phyloP scores from a whole-genome alignment of 352 stramenopile species.

The Plasmopara viticola region DNA sequence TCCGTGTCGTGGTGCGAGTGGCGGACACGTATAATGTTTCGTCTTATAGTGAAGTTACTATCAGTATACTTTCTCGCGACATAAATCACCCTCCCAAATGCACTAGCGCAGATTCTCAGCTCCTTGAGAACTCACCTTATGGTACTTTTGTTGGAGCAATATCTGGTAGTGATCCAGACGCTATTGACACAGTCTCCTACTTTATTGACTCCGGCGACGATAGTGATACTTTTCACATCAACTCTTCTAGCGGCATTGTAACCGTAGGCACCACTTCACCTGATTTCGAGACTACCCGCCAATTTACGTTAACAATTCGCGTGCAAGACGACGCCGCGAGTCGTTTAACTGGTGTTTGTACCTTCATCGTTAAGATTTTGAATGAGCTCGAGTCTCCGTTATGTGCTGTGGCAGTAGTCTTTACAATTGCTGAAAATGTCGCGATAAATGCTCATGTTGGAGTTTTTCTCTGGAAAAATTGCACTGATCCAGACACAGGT shows the following conservation, averaged over 20 bases:
- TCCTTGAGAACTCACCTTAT: slow-evolving; percentile 41
- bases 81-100: slow-evolving; percentile 47
- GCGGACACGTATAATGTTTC: slow-evolving; percentile 32
- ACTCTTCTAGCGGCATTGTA: slow-evolving; percentile 34
- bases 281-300: slow-evolving; percentile 36
- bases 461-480: slow-evolving; percentile 32
- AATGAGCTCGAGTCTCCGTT: slow-evolving; percentile 31
- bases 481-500: slow-evolving; percentile 38
- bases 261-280: slow-evolving; percentile 33
- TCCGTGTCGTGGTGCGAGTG: slow-evolving; percentile 17
- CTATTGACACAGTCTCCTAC: slow-evolving; percentile 29
- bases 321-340: slow-evolving; percentile 40
- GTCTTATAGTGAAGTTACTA: slow-evolving; percentile 35
- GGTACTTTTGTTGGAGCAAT: slow-evolving; percentile 22
- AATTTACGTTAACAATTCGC: slow-evolving; percentile 32
- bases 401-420: slow-evolving; percentile 3
- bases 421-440: slow-evolving; percentile 23
- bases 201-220: slow-evolving; percentile 30
- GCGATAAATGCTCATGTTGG: slow-evolving; percentile 22
- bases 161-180: slow-evolving; percentile 34
- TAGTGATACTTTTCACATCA: slow-evolving; percentile 43
- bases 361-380: slow-evolving; percentile 28
- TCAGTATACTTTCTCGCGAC: slow-evolving; percentile 38
- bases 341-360: slow-evolving; percentile 29
- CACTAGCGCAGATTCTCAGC: slow-evolving; percentile 13